Conservation (phyloP, 192 early-diverging fungal genomes). For the Coemansia sp. region DNA sequence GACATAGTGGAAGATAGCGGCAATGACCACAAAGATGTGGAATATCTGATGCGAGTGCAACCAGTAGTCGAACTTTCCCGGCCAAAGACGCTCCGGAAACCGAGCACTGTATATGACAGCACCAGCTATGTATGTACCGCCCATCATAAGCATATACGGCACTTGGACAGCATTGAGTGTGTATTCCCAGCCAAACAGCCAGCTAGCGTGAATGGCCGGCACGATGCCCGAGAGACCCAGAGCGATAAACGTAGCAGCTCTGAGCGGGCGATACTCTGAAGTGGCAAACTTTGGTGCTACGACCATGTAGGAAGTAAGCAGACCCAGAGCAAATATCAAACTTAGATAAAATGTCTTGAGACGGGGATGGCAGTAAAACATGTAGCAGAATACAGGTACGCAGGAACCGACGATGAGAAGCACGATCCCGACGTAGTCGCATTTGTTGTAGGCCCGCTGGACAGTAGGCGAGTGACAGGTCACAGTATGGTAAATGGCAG, state of each 20-base stretch:
- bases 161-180: conserved; percentile 62
- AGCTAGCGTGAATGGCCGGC: conserved; percentile 67
- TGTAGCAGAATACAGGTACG: conserved; percentile 55
- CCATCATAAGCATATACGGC: conserved; percentile 72
- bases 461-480: conserved; percentile 81
- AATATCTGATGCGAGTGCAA: conserved; percentile 91
- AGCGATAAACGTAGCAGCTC: conserved; percentile 77
- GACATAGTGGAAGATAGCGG: conserved; percentile 69
- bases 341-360: conserved; percentile 61
- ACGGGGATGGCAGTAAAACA: conserved; percentile 64
- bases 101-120: conserved; percentile 84
- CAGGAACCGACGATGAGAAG: conserved; percentile 69
- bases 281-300: conserved; percentile 68
- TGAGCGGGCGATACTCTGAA: conserved; percentile 76
- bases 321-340: conserved; percentile 65
- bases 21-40: conserved; percentile 78
- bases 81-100: conserved; percentile 84
- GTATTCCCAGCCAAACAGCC: conserved; percentile 68
- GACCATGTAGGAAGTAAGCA: conserved; percentile 63
- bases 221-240: conserved; percentile 78
- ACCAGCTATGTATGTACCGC: conserved; percentile 74
- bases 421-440: conserved; percentile 92
- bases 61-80: conserved; percentile 81
- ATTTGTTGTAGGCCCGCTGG: conserved; percentile 74
- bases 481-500: conserved; percentile 78